Evolutionary conservation across 2,329 filamentous ascomycete species (phyloP).

Genomic region (Phaeoacremonium minimum): DNA sequence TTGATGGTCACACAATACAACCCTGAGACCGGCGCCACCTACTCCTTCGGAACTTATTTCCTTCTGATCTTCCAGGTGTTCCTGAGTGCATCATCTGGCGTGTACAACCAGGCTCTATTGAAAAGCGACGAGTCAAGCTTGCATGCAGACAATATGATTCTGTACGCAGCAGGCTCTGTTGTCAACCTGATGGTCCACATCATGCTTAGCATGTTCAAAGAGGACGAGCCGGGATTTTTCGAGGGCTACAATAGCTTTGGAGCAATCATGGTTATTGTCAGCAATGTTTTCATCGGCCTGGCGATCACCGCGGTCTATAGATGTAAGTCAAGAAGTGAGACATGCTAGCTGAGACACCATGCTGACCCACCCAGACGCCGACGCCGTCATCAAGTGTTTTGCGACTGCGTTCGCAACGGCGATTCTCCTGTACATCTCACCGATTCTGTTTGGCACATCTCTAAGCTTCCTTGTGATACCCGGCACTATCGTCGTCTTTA

Average conservation of each 20-base stretch:
- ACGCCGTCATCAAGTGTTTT: slow-evolving; percentile 27
- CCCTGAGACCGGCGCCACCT: slow-evolving; percentile 19
- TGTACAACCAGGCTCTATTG: slow-evolving; percentile 27
- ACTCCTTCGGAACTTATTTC: slow-evolving; percentile 21
- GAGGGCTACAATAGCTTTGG: slow-evolving; percentile 13
- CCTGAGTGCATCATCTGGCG: slow-evolving; percentile 23
- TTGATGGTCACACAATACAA: slow-evolving; percentile 24
- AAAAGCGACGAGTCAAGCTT: slow-evolving; percentile 23
- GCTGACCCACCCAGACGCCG: slow-evolving; percentile 18
- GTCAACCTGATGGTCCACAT: slow-evolving; percentile 24
- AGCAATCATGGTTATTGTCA: slow-evolving; percentile 23
- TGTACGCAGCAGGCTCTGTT: slow-evolving; percentile 21
- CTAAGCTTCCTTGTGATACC: slow-evolving; percentile 20
- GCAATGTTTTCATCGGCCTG: slow-evolving; percentile 26
- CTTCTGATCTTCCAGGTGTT: slow-evolving; percentile 24
- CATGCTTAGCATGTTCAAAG: slow-evolving; percentile 11
- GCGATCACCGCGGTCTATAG: slow-evolving; percentile 29
- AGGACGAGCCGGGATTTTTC: slow-evolving; percentile 18
- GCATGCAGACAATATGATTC: slow-evolving; percentile 25
- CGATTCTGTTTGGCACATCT: slow-evolving; percentile 21
- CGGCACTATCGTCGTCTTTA: slow-evolving; percentile 21
- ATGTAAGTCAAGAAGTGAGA: slow-evolving; percentile 18
- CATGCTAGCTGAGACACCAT: too few relatives aligned
- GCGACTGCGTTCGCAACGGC: slow-evolving; percentile 24
- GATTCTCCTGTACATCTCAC: slow-evolving; percentile 23